Evolutionary conservation across 2,329 filamentous ascomycete genomes (phyloP).

Genomic region (Colletotrichum tropicicola): DNA sequence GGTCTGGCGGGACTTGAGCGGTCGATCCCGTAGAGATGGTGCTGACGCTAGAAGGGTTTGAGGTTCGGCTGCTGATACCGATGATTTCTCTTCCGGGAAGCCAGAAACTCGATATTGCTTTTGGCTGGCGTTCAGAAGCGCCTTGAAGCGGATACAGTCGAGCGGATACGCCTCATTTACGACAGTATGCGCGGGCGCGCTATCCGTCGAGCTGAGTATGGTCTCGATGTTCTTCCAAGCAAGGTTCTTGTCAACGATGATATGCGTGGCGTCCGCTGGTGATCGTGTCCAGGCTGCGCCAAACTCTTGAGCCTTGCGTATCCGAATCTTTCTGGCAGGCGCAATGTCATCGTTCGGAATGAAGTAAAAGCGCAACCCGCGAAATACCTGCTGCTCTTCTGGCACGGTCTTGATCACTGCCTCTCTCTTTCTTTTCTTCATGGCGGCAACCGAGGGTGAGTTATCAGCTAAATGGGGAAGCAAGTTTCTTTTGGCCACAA

Average conservation of each 20-base stretch:
- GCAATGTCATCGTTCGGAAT: slow-evolving; percentile 83
- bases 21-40: slow-evolving; percentile 37
- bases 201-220: slow-evolving; percentile 54
- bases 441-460: slow-evolving; percentile 29
- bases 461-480: slow-evolving; percentile 3
- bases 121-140: slow-evolving; percentile 66
- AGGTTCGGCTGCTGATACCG: neutral
- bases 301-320: slow-evolving; percentile 77
- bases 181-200: slow-evolving; percentile 50
- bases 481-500: slow-evolving; percentile 33
- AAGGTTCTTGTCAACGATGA: slow-evolving; percentile 79
- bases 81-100: slow-evolving; percentile 40
- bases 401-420: slow-evolving; percentile 54
- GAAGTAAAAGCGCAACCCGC: slow-evolving; percentile 74
- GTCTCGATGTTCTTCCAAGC: slow-evolving; percentile 70
- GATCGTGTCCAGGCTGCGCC: slow-evolving; percentile 77
- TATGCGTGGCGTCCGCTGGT: slow-evolving; percentile 73
- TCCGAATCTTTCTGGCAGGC: slow-evolving; percentile 72
- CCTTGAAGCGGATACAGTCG: slow-evolving; percentile 70
- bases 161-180: slow-evolving; percentile 76
- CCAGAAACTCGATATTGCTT: slow-evolving; percentile 68
- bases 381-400: slow-evolving; percentile 66
- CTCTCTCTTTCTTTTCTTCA: slow-evolving; percentile 58
- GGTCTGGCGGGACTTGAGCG: slow-evolving; percentile 56
- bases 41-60: slow-evolving; percentile 29